Evolutionary conservation across 768 basidiomycete species (phyloP).

Genomic region (Rhodotorula taiwanensis): DNA sequence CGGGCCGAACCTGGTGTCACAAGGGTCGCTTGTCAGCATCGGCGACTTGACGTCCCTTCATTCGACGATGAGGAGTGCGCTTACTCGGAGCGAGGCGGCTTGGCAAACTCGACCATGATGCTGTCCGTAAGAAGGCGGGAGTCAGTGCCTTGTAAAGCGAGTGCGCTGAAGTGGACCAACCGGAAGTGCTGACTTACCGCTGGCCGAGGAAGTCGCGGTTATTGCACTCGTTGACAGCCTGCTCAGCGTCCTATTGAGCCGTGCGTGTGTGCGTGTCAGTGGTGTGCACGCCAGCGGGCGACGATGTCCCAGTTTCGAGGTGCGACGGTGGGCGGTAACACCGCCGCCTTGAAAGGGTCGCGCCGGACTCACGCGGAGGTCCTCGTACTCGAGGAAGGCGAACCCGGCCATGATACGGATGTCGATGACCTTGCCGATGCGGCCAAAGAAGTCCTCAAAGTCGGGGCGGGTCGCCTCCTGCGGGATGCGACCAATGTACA

Average conservation of each 20-base stretch:
- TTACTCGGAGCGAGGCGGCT: conserved; percentile 54
- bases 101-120: conserved; percentile 92
- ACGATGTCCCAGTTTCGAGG: too few species aligned
- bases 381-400: conserved; percentile 95
- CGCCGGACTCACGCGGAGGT: conserved; percentile 53
- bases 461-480: conserved; percentile 30
- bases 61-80: too few species aligned
- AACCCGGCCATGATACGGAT: conserved; percentile 54
- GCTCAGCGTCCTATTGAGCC: conserved; percentile 73
- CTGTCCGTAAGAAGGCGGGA: conserved; percentile 47
- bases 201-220: conserved; percentile 84
- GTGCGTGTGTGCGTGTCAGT: background rate
- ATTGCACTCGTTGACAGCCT: conserved; percentile 72
- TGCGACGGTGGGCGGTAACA: too few species aligned
- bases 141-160: conserved; percentile 1
- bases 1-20: background rate
- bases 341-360: too few species aligned
- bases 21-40: background rate
- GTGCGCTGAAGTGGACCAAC: background rate
- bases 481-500: conserved; percentile 40
- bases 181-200: conserved; percentile 51
- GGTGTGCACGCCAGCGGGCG: too few species aligned
- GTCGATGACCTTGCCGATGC: conserved; percentile 34
- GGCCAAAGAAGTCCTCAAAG: conserved; percentile 35
- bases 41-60: too few species aligned